Evolutionary conservation across 257 asterid genomes (phyloP), one percentile per base, ranked within the genome.

Genomic region (Plantago major): DNA sequence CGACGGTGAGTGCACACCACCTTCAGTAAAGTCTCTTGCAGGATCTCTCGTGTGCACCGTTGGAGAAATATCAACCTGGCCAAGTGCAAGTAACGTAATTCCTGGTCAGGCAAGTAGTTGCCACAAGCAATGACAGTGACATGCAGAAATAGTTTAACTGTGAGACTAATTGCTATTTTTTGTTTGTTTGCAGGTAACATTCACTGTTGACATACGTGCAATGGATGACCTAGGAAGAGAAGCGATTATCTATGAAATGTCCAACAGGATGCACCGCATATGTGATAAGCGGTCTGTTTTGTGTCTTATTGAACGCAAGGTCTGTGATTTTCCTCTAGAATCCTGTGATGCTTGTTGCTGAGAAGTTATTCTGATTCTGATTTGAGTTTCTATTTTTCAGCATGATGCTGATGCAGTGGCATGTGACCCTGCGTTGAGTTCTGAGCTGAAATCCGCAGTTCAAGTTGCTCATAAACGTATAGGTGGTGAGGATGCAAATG

Each of bases 11-110:
- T 93, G 96, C 82, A 71, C 73, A 19, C 17, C 84, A 68, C 73
- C 94, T 62, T 66, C 79, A n/a, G 82, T 79, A 42, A 72, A 80
- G 67, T 74, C 94, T 74, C 97, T 93, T 33, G 78, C 86, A 11
- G 91, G 95, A 47, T 93, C 97, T 70, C 97, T 93, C 38, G 96
- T 89, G 69, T 93, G 99, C 62, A 93, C 99, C 43, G 99, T 93
- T 19, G 99, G 97, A 48, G 97, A 93, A 72, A 93, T 93, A 67
- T 89, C 96, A 73, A 87, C 85, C 51, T 93, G 99, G 99, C 97
- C 96, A 55, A 85, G 97, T 78, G 97, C 99, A 61, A 93, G 95
- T 67, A 89, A 89, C 52, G 97, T 93, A 44, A 93, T 93, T 74
- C 96, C 99, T n/a, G 97, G 97, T 57, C 96, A 89, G 97, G 99